Evolutionary conservation across 2,329 filamentous ascomycete species (phyloP).

Genomic region (Xylariomycetidae sp.): DNA sequence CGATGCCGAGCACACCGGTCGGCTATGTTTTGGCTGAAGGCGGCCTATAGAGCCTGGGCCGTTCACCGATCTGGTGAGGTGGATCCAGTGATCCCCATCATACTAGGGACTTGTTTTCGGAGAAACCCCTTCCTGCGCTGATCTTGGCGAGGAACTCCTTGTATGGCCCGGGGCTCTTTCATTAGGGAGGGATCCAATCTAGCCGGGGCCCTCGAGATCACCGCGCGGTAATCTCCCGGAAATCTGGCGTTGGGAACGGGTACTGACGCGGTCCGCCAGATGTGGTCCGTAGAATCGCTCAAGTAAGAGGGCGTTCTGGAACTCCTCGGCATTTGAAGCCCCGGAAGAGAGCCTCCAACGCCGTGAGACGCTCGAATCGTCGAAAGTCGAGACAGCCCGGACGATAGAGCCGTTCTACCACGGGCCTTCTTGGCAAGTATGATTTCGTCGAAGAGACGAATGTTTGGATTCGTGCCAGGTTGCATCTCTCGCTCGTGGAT

Average conservation of each 20-base stretch:
- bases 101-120: conserved; percentile 48
- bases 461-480: conserved; percentile 53
- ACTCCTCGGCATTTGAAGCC: conserved; percentile 28
- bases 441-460: conserved; percentile 78
- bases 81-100: conserved; percentile 24
- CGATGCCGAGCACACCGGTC: too few species aligned
- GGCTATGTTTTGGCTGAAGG: too few species aligned
- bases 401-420: conserved; percentile 59
- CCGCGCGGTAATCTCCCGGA: conserved; percentile 54
- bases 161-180: conserved; percentile 85
- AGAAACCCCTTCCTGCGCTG: conserved; percentile 43
- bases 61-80: conserved; percentile 16
- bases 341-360: conserved; percentile 35
- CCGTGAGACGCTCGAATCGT: conserved; percentile 53
- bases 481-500: conserved; percentile 73
- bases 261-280: conserved; percentile 66
- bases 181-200: conserved; percentile 82
- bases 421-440: conserved; percentile 70
- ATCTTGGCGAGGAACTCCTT: conserved; percentile 69
- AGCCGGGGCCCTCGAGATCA: conserved; percentile 64
- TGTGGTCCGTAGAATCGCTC: conserved; percentile 67
- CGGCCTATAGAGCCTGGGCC: too few species aligned
- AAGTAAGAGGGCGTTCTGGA: conserved; percentile 54
- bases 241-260: conserved; percentile 57
- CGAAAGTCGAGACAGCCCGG: conserved; percentile 56